Base-by-base conservation (phyloP, 2,329 filamentous ascomycete species). In the Penicillium aurantiogriseum region DNA sequence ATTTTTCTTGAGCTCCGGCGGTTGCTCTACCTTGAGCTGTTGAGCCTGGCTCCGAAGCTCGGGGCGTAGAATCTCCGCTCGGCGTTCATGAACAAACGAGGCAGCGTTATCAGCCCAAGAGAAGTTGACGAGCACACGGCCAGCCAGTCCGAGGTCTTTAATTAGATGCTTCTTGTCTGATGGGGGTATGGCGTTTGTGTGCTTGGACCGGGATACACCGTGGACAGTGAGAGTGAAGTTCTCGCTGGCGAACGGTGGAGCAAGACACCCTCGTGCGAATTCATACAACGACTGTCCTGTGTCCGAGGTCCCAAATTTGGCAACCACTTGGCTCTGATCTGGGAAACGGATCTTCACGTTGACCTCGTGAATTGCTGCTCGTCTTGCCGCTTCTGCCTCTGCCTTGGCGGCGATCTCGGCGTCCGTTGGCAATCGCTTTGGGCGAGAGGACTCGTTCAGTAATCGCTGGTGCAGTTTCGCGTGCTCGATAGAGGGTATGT, bases 271-370 rank as follows among this genome's bases (percentile, higher is more conserved):
- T 51, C 86, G 81, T 19, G 96, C 90, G 62, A 89, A 91, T 15
- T 80, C 78, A 75, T 97, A 91, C 2, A 99, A 79, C 50, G 84
- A 83, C 3, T 82, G 80, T 1, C 88, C 89, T 0, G 89, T 91
- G 52, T 92, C 88, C 1, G 79, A 72, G 21, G 85, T 85, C 1
- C 81, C 82, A 63, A 95, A 86, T n/a, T 81, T 83, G 76, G 88
- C 88, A 51, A 91, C 85, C 33, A 92, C 85, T 52, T 88, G 86
- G 56, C 87, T 89, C 65, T 92, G 90, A 71, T 97, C 92, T 0
- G 93, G 93, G 66, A 97, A 92, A 27, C 92, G 88, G 48, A 97
- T 84, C 63, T 90, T 91, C 62, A 97, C 81, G 29, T 85, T 82
- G 33, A 96, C 84, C 33, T 85, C 84, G 50, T 83, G 85, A 59